Conservation (phyloP, 257 asterid genomes). For the Solanum sparsipilum region DNA sequence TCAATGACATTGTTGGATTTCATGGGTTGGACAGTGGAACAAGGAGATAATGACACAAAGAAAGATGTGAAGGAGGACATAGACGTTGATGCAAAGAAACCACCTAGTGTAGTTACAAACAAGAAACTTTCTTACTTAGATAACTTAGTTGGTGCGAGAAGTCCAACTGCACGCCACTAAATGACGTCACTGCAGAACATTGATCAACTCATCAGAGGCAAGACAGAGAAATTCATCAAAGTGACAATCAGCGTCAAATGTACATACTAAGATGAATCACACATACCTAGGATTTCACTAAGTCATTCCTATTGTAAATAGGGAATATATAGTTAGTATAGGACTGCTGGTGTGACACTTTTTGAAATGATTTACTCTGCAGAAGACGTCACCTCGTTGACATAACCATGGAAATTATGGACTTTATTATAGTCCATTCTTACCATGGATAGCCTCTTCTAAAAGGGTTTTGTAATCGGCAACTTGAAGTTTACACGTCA, state of each 20-base stretch:
- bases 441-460: background rate
- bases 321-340: background rate
- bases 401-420: background rate
- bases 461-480: background rate
- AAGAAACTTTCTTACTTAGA: conserved; percentile 64
- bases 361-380: background rate
- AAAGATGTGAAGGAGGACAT: conserved; percentile 12
- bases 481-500: background rate
- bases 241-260: conserved; percentile 5
- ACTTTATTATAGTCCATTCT: background rate
- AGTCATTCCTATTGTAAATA: conserved; percentile 14
- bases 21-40: conserved; percentile 48
- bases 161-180: conserved; percentile 80
- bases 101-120: conserved; percentile 26
- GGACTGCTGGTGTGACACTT: background rate
- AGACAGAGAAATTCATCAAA: conserved; percentile 8
- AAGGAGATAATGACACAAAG: conserved; percentile 18
- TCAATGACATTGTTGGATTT: conserved; percentile 44
- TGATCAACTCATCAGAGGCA: conserved; percentile 1
- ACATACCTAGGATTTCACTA: background rate
- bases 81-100: conserved; percentile 22
- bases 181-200: background rate
- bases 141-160: conserved; percentile 55
- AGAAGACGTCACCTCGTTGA: conserved; percentile 7
- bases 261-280: conserved; percentile 6